A percentile compares a stretch with the other conserved stretches of the same genome.
Conservation (phyloP, 805 yeast genomes). For the Monosporozyma solicola region DNA sequence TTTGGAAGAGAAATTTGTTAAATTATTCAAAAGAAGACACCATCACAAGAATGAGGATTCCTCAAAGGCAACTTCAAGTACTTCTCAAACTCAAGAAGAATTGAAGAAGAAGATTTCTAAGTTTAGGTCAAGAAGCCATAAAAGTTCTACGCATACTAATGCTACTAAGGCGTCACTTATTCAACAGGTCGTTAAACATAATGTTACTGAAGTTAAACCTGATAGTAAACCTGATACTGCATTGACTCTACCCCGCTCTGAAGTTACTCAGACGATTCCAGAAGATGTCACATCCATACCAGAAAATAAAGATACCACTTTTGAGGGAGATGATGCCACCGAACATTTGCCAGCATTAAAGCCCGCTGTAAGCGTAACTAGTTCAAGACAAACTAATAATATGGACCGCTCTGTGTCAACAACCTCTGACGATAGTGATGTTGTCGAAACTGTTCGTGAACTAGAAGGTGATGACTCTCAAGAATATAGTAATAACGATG, state of each 20-base stretch:
- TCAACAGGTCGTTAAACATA: neutral
- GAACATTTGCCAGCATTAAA: conserved; percentile 9
- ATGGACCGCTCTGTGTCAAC: conserved; percentile 2
- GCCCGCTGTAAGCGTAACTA: conserved; percentile 14
- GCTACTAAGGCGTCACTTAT: neutral
- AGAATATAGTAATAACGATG: conserved; percentile 9
- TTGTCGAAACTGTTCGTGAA: conserved; percentile 15
- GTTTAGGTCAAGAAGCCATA: conserved; percentile 1
- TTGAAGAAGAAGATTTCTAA: conserved; percentile 8
- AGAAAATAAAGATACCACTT: neutral
- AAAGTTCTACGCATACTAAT: neutral
- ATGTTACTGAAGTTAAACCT: neutral
- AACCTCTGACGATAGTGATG: conserved; percentile 1
- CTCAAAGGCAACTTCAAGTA: neutral
- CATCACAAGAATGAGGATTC: conserved; percentile 7
- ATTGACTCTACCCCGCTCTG: neutral
- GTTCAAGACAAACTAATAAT: conserved; percentile 7
- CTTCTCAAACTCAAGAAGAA: conserved; percentile 3
- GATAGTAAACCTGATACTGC: neutral
- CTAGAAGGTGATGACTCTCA: conserved; percentile 19
- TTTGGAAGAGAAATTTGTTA: conserved; percentile 20
- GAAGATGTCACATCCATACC: neutral
- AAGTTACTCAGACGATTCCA: neutral
- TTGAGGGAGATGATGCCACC: neutral
- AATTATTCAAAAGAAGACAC: conserved; percentile 15